Conservation (phyloP, 441 rosid genomes). For the Theobroma grandiflorum region DNA sequence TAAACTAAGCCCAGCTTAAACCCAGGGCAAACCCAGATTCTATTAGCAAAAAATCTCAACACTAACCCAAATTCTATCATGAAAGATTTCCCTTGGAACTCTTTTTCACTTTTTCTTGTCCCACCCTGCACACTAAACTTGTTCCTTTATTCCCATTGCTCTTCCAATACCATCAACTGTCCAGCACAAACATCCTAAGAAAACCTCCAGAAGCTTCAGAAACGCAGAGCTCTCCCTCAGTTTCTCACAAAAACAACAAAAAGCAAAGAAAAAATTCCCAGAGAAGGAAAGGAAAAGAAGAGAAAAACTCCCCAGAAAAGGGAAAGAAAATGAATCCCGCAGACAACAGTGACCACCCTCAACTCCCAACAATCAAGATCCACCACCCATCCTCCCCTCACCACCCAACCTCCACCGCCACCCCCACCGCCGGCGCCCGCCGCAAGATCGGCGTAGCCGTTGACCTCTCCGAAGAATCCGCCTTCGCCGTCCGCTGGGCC, state of each 20-base stretch:
- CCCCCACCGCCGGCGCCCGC: slow-evolving; percentile 80
- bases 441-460: slow-evolving; percentile 88
- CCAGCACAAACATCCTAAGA: neutral
- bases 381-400: slow-evolving; percentile 70
- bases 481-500: slow-evolving; percentile 85
- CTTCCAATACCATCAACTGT: neutral
- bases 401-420: slow-evolving; percentile 51
- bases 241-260: neutral
- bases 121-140: neutral
- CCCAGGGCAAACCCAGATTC: too few relatives aligned
- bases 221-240: neutral
- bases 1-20: too few relatives aligned
- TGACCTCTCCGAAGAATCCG: slow-evolving; percentile 86
- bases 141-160: too few relatives aligned
- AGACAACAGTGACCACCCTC: slow-evolving; percentile 60
- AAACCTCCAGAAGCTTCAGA: neutral
- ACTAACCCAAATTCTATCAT: too few relatives aligned
- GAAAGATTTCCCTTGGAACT: too few relatives aligned
- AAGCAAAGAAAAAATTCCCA: too few relatives aligned
- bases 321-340: slow-evolving; percentile 47
- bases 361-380: slow-evolving; percentile 79
- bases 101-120: neutral
- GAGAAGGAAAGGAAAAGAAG: too few relatives aligned
- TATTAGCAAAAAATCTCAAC: too few relatives aligned
- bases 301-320: neutral